Percentiles rank a stretch among this genome's conserved stretches.
Conservation (phyloP, 1,139 yeast genomes). For the Blastobotrys serpentis region DNA sequence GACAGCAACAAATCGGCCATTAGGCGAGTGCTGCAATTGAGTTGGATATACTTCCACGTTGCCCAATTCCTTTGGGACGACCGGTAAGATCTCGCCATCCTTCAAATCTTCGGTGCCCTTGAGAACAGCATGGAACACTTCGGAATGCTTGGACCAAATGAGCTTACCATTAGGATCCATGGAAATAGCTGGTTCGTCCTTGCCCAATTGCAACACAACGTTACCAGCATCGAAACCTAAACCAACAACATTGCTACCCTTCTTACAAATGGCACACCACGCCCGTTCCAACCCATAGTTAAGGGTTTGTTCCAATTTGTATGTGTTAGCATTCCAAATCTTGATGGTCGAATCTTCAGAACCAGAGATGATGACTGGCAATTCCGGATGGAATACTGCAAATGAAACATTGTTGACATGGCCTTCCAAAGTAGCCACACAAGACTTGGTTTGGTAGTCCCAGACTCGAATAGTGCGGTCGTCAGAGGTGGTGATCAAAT, state of each 20-base stretch:
- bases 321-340: conserved; percentile 87
- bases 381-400: conserved; percentile 95
- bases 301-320: conserved; percentile 84
- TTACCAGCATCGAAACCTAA: conserved; percentile 95
- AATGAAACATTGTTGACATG: conserved; percentile 93
- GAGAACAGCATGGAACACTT: conserved; percentile 79
- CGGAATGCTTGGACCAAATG: conserved; percentile 88
- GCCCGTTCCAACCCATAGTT: conserved; percentile 92
- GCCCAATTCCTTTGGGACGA: conserved; percentile 86
- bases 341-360: conserved; percentile 91
- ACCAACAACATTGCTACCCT: conserved; percentile 76
- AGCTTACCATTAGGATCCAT: conserved; percentile 92
- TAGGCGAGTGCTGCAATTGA: conserved; percentile 84
- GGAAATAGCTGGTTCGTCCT: conserved; percentile 89
- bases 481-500: conserved; percentile 88
- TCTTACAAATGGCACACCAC: conserved; percentile 87
- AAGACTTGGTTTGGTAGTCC: conserved; percentile 97
- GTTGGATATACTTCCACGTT: conserved; percentile 91
- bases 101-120: conserved; percentile 50
- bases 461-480: conserved; percentile 88
- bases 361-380: conserved; percentile 84
- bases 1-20: conserved; percentile 95
- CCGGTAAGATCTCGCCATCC: conserved; percentile 76
- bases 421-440: conserved; percentile 92
- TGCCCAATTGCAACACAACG: conserved; percentile 82